A percentile compares a stretch with the other conserved stretches of the same genome.
phyloP scores from a whole-genome alignment of 1,139 yeast genomes.

The Hyphopichia pseudoburtonii region DNA sequence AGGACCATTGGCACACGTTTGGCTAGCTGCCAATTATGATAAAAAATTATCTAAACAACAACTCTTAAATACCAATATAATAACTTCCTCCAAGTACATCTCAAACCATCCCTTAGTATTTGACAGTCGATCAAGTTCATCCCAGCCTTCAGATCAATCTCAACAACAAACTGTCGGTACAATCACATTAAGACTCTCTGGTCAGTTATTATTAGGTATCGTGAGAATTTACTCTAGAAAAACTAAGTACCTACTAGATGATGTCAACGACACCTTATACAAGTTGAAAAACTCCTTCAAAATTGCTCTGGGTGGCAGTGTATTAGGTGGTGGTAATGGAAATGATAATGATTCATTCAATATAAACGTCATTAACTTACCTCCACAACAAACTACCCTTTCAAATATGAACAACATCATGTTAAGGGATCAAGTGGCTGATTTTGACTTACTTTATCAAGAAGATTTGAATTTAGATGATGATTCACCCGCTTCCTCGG shows the following conservation, averaged over 20 bases:
- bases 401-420: slow-evolving; percentile 53
- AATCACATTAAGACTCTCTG: slow-evolving; percentile 80
- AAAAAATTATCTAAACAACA: slow-evolving; percentile 77
- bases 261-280: slow-evolving; percentile 74
- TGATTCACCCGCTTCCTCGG: slow-evolving; percentile 9
- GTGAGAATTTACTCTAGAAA: slow-evolving; percentile 86
- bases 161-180: slow-evolving; percentile 23
- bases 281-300: slow-evolving; percentile 74
- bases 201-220: slow-evolving; percentile 85
- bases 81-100: slow-evolving; percentile 62
- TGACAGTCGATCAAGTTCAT: slow-evolving; percentile 1
- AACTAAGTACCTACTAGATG: slow-evolving; percentile 81
- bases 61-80: slow-evolving; percentile 68
- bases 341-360: slow-evolving; percentile 38
- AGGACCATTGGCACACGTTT: slow-evolving; percentile 86
- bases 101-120: slow-evolving; percentile 16
- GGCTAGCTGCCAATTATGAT: slow-evolving; percentile 92
- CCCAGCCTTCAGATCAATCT: slow-evolving; percentile 3
- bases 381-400: slow-evolving; percentile 11
- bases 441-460: slow-evolving; percentile 66
- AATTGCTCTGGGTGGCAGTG: slow-evolving; percentile 35
- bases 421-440: slow-evolving; percentile 77
- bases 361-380: slow-evolving; percentile 58
- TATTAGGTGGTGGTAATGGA: slow-evolving; percentile 28
- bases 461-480: slow-evolving; percentile 64